A percentile compares a stretch with the other conserved stretches of the same genome.
Evolutionary conservation across 2,329 filamentous ascomycete species (phyloP).

Genomic region (Cytospora piceae): DNA sequence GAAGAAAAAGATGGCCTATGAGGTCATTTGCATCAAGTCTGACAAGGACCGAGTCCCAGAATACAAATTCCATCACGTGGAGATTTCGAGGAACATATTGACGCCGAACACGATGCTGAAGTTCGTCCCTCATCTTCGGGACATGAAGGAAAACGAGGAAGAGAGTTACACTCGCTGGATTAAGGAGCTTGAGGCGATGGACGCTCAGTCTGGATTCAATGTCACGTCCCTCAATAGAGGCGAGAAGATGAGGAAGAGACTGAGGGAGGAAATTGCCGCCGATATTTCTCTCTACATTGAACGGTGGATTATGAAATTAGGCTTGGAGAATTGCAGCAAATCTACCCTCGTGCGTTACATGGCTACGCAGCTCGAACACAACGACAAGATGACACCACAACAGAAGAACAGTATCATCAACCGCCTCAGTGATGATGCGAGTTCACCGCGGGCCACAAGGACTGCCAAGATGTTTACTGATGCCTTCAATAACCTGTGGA

Average conservation of each 20-base stretch:
- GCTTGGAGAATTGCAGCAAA: conserved; percentile 56
- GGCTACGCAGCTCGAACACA: conserved; percentile 50
- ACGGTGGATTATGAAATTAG: conserved; percentile 54
- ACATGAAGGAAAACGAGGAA: conserved; percentile 61
- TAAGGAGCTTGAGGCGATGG: conserved; percentile 60
- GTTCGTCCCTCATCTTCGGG: conserved; percentile 62
- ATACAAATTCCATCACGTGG: conserved; percentile 63
- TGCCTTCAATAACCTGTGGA: conserved; percentile 61
- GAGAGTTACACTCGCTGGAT: conserved; percentile 60
- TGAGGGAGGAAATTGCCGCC: conserved; percentile 56
- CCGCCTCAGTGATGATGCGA: conserved; percentile 49
- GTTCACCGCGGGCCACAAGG: conserved; percentile 47
- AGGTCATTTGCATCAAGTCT: conserved; percentile 52
- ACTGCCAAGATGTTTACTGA: conserved; percentile 57
- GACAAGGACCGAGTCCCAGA: conserved; percentile 57
- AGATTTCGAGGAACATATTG: conserved; percentile 62
- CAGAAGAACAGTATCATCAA: conserved; percentile 57
- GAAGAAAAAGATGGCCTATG: conserved; percentile 46
- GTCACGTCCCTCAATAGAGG: conserved; percentile 50
- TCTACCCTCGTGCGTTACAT: conserved; percentile 57
- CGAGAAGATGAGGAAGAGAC: conserved; percentile 54
- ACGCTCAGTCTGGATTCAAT: conserved; percentile 60
- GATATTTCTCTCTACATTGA: conserved; percentile 58
- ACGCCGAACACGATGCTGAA: conserved; percentile 64
- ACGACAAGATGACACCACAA: conserved; percentile 55